phyloP scores from a whole-genome alignment of 83 land plant genomes.

The Diphasiastrum complanatum region DNA sequence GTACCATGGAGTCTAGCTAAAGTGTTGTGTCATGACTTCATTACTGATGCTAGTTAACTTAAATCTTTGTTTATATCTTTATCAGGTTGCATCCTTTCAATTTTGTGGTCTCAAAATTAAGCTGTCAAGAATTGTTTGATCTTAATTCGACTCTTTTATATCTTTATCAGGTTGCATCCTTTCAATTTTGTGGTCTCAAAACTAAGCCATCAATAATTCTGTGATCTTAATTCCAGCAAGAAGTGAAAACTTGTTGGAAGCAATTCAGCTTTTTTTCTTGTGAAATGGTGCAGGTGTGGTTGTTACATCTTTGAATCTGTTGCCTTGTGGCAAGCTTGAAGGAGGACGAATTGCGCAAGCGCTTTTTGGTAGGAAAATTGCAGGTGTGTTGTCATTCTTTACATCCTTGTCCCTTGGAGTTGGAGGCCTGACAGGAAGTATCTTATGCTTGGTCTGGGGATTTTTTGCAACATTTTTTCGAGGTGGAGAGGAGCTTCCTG shows the following conservation, averaged over 20 bases:
- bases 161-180: too few relatives aligned
- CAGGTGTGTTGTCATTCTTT: constrained; percentile 59
- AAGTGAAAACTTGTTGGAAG: neutral
- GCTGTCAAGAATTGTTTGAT: too few relatives aligned
- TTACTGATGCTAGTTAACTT: too few relatives aligned
- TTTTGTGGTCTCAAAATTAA: too few relatives aligned
- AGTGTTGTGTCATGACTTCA: too few relatives aligned
- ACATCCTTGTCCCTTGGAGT: constrained; percentile 72
- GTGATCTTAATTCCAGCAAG: too few relatives aligned
- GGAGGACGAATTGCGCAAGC: constrained; percentile 97
- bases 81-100: too few relatives aligned
- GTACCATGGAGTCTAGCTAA: too few relatives aligned
- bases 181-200: too few relatives aligned
- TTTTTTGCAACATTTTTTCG: constrained; percentile 89
- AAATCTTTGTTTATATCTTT: too few relatives aligned
- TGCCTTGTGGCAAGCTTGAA: constrained; percentile 88
- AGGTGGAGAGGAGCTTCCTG: constrained; percentile 92
- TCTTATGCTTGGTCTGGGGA: constrained; percentile 86
- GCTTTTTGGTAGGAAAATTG: constrained; percentile 65
- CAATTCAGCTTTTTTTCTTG: neutral
- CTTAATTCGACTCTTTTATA: too few relatives aligned
- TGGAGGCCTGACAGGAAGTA: constrained; percentile 83
- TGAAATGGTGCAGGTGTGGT: constrained; percentile 93
- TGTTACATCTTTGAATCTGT: constrained; percentile 80
- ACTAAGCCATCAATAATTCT: too few relatives aligned